These are phyloP conservation scores for Cladosporium sp. DNA, from an alignment of 2,329 filamentous ascomycete species.

Conservation along the genomic window DNA sequence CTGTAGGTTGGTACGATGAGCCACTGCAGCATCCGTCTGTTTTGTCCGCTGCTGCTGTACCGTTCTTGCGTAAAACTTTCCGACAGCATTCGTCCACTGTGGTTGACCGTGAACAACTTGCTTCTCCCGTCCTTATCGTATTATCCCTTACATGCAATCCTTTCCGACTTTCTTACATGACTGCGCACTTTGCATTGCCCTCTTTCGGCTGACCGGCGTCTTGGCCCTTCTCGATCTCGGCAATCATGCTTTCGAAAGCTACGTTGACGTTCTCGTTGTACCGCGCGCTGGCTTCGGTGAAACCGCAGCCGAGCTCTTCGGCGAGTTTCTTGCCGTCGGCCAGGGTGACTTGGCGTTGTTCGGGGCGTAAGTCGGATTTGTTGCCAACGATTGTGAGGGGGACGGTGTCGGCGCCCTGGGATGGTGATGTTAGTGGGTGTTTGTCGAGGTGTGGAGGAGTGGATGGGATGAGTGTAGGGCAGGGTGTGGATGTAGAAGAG, in stretches of 20 bases:
- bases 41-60: no score
- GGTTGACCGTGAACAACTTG: no score
- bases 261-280: conserved; percentile 92
- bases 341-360: conserved; percentile 83
- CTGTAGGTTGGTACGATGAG: no score
- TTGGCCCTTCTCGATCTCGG: conserved; percentile 80
- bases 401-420: conserved; percentile 81
- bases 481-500: background rate
- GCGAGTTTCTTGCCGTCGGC: conserved; percentile 83
- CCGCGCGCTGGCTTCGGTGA: conserved; percentile 89
- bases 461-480: background rate
- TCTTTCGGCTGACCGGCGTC: conserved; percentile 84
- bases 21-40: no score
- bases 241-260: conserved; percentile 91
- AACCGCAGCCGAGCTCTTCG: conserved; percentile 85
- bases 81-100: no score
- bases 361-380: conserved; percentile 88
- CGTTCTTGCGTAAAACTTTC: no score
- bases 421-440: background rate
- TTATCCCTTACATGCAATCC: background rate
- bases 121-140: no score
- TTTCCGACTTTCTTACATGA: conserved; percentile 63
- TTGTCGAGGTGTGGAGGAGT: background rate
- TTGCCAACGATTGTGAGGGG: conserved; percentile 95
- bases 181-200: conserved; percentile 70